phyloP scores from a whole-genome alignment of 306 rosid genomes.

The Hippophae gyantsensis region DNA sequence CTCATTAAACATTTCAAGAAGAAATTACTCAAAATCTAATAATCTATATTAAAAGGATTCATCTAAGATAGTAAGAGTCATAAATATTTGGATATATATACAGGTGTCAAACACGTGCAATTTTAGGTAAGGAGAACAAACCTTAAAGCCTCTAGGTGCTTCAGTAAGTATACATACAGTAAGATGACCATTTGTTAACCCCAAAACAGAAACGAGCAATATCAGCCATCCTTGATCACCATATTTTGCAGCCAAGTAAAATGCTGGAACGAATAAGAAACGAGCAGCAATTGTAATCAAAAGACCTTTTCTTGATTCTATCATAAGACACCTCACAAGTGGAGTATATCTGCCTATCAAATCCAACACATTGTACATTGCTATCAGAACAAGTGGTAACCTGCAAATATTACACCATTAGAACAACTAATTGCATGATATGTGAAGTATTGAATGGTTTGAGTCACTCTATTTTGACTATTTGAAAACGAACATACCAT shows the following conservation, averaged over 20 bases:
- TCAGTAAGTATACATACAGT: constrained; percentile 68
- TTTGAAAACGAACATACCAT: constrained; percentile 33
- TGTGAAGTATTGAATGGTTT: neutral
- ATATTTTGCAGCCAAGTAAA: constrained; percentile 71
- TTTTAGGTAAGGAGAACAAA: neutral
- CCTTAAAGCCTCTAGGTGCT: constrained; percentile 79
- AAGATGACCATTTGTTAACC: constrained; percentile 70
- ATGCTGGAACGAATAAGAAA: constrained; percentile 61
- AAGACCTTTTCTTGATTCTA: constrained; percentile 64
- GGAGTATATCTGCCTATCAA: constrained; percentile 60
- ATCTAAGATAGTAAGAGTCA: too few relatives aligned
- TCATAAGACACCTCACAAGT: constrained; percentile 38
- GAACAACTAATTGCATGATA: neutral
- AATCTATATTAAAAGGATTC: too few relatives aligned
- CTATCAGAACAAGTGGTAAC: constrained; percentile 64
- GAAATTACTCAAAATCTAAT: too few relatives aligned
- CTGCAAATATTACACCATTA: constrained; percentile 19
- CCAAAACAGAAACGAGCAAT: constrained; percentile 52
- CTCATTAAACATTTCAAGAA: neutral
- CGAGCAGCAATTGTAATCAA: constrained; percentile 32
- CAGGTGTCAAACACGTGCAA: too few relatives aligned
- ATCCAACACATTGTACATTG: constrained; percentile 56
- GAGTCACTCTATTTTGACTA: neutral
- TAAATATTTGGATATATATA: too few relatives aligned
- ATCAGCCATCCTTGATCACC: constrained; percentile 89